Evolutionary conservation across 257 asterid species (phyloP).

Genomic region (Petunia secreta): DNA sequence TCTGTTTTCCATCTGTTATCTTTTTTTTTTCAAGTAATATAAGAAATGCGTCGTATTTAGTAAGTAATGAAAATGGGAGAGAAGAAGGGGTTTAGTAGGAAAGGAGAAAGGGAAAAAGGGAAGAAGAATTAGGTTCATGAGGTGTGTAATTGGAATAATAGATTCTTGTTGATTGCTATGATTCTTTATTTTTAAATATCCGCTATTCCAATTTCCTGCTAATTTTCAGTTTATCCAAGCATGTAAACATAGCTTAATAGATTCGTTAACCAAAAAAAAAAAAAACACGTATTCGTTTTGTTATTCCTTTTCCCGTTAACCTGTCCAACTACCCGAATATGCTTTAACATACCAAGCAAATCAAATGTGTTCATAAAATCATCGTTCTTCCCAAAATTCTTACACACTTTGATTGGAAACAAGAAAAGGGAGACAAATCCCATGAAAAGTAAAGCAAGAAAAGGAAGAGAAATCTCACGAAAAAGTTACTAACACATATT

Average conservation of each 20-base stretch:
- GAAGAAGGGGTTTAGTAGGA: not conserved
- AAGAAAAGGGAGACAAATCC: no score
- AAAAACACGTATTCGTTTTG: no score
- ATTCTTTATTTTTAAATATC: not conserved
- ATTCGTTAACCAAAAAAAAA: not conserved
- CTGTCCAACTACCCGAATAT: no score
- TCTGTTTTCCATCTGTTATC: not conserved
- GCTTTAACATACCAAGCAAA: no score
- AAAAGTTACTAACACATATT: no score
- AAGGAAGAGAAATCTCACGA: no score
- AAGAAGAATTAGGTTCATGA: not conserved
- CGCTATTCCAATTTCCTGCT: constrained; percentile 1
- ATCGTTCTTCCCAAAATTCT: no score
- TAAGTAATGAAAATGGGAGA: not conserved
- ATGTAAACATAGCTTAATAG: not conserved
- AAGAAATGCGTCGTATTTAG: not conserved
- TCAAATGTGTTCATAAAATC: no score
- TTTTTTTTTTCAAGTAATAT: not conserved
- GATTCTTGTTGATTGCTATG: constrained; percentile 12
- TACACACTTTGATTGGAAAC: no score
- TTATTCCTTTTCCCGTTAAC: no score
- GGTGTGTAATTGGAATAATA: constrained; percentile 29
- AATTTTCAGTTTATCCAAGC: not conserved
- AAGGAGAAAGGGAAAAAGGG: not conserved
- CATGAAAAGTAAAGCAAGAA: no score